Conservation (phyloP, 768 basidiomycete species). For the Collybia sordida region DNA sequence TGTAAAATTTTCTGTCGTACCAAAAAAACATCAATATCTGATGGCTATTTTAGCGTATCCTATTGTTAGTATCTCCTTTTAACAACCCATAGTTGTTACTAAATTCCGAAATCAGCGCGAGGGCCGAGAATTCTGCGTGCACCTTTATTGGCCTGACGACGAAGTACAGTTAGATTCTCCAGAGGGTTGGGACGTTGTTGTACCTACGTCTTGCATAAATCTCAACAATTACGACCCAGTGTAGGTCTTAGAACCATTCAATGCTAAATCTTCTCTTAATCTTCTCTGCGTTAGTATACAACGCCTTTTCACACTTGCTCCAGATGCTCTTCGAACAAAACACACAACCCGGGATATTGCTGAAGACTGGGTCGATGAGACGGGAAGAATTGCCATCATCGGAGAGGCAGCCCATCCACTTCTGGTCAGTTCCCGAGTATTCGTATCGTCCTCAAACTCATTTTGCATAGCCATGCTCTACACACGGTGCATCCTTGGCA, state of each 20-base stretch:
- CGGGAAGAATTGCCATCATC: slow-evolving; percentile 43
- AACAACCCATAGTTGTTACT: slow-evolving; percentile 1
- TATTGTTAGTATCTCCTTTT: slow-evolving; percentile 18
- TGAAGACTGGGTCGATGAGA: slow-evolving; percentile 51
- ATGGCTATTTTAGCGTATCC: slow-evolving; percentile 26
- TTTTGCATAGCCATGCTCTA: slow-evolving; percentile 42
- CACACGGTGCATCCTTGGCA: slow-evolving; percentile 44
- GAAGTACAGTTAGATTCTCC: slow-evolving; percentile 19
- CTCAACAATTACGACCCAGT: slow-evolving; percentile 29
- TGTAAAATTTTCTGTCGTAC: slow-evolving; percentile 1
- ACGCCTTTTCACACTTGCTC: slow-evolving; percentile 30
- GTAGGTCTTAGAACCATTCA: slow-evolving; percentile 22
- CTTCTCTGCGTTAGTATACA: slow-evolving; percentile 27
- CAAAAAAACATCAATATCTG: slow-evolving; percentile 13
- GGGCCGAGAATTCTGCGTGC: slow-evolving; percentile 34
- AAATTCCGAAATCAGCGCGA: slow-evolving; percentile 25
- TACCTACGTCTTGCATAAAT: slow-evolving; percentile 31
- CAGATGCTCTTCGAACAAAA: slow-evolving; percentile 35
- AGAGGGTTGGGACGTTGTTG: slow-evolving; percentile 34
- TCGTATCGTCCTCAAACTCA: neutral
- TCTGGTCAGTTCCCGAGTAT: slow-evolving; percentile 32
- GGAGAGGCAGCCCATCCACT: slow-evolving; percentile 60
- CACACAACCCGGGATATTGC: slow-evolving; percentile 30
- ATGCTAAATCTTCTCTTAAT: neutral
- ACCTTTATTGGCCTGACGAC: slow-evolving; percentile 37